Base-by-base conservation (phyloP, 495 filamentous ascomycete genomes). In the Pyrenula aspistea region DNA sequence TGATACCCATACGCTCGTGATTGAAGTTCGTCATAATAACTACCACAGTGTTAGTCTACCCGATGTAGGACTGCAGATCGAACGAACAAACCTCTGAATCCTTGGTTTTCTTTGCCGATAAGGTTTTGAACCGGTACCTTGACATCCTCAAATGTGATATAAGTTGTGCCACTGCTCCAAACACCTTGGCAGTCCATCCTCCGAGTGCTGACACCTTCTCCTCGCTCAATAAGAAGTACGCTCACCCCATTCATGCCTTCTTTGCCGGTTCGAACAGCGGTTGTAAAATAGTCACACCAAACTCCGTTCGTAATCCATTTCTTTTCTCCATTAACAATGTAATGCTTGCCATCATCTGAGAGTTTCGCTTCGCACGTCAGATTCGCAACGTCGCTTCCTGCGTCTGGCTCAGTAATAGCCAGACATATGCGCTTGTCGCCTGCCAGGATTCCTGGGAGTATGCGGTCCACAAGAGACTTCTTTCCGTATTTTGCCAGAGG, bases 291-390 rank as follows among this genome's bases (percentile, higher is more conserved):
- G 68, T 98, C 93, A 56, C 77, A 80, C 87, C 88, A 96, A 59
- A 96, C 80, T 63, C 93, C 93, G 75, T 98, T 97, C 65, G 92
- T 96, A 71, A 98, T 98, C 93, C 93, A 97, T 72, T 98, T 98
- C 84, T 98, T 97, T 80, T 96, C 93, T 49, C 93, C 93, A 67
- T 97, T 98, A 71, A 98, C 93, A 58, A 98, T 96, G 71, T 94
- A 98, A 71, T 96, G 89, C 78, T 96, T 98, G 65, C 93, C 93
- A 66, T 96, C 92, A 62, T 89, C 83, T 54, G 78, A 84, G 49
- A 95, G 85, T 75, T 94, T 95, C 24, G 93, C 93, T 76, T 96
- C 91, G 68, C 92, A 96, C 22, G 84, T 91, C 47, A 98, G 71
- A 72, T 94, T 96, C 55, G 93, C 93, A 15, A 98, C 93, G 69